These are phyloP conservation scores for Akanthomyces dipterigenus DNA, from an alignment of 2,329 filamentous ascomycete species.

Conservation along the genomic window DNA sequence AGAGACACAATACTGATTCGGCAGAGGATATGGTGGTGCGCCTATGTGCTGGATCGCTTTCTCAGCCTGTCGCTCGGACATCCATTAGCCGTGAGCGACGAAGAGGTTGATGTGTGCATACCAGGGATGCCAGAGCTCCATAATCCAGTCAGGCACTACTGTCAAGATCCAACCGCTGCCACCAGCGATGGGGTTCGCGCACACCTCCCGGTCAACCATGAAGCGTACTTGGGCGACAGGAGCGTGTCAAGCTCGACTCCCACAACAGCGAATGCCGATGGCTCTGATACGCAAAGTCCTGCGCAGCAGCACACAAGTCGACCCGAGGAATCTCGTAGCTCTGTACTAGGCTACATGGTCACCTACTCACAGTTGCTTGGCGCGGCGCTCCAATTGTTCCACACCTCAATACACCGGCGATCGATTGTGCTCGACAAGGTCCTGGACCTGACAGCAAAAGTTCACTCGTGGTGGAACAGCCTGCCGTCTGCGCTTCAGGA, in stretches of 20 bases:
- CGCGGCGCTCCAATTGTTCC: slow-evolving; percentile 18
- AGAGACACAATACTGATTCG: slow-evolving; percentile 25
- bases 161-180: background rate
- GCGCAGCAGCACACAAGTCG: slow-evolving; percentile 5
- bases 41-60: slow-evolving; percentile 31
- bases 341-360: slow-evolving; percentile 16
- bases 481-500: slow-evolving; percentile 17
- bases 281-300: slow-evolving; percentile 8
- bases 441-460: slow-evolving; percentile 15
- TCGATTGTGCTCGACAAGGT: slow-evolving; percentile 17
- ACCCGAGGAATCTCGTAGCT: slow-evolving; percentile 12
- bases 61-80: slow-evolving; percentile 30
- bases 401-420: slow-evolving; percentile 20
- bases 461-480: slow-evolving; percentile 23
- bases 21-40: slow-evolving; percentile 35
- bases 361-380: slow-evolving; percentile 18
- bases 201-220: slow-evolving; percentile 13
- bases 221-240: background rate
- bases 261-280: background rate
- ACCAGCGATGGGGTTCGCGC: slow-evolving; percentile 10
- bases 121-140: slow-evolving; percentile 23
- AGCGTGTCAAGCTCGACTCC: background rate
- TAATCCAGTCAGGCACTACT: slow-evolving; percentile 10
- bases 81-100: slow-evolving; percentile 28
- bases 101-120: slow-evolving; percentile 31